Percentiles rank a stretch among this genome's conserved stretches.
Evolutionary conservation across 805 yeast genomes (phyloP).

Genomic region (Metschnikowia lachancei): DNA sequence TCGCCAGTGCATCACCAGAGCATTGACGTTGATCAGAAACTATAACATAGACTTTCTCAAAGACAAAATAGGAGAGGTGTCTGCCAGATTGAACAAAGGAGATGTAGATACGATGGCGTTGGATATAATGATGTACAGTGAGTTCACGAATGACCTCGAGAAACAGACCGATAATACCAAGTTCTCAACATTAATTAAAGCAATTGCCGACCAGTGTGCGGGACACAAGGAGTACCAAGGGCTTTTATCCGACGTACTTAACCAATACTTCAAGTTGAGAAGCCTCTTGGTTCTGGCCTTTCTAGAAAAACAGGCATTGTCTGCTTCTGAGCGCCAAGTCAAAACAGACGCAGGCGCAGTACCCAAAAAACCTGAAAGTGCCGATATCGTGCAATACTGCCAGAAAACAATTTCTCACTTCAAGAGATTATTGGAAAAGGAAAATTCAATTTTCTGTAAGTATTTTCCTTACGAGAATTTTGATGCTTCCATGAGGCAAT

Average conservation of each 20-base stretch:
- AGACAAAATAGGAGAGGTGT: conserved; percentile 8
- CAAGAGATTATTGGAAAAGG: conserved; percentile 59
- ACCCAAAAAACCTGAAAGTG: conserved; percentile 14
- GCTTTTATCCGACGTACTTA: conserved; percentile 60
- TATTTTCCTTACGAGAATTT: conserved; percentile 39
- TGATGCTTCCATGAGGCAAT: conserved; percentile 14
- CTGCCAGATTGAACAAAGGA: conserved; percentile 7
- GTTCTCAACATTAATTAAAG: conserved; percentile 14
- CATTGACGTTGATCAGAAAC: conserved; percentile 70
- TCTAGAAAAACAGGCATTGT: conserved; percentile 33
- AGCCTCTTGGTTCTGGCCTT: conserved; percentile 44
- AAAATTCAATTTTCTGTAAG: conserved; percentile 53
- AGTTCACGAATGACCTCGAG: conserved; percentile 17
- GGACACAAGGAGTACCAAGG: conserved; percentile 59
- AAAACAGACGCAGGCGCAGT: neutral
- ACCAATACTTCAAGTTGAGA: conserved; percentile 61
- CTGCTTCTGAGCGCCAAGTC: conserved; percentile 1
- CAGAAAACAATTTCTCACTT: conserved; percentile 62
- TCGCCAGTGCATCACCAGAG: conserved; percentile 79
- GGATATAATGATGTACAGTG: conserved; percentile 21
- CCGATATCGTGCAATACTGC: conserved; percentile 49
- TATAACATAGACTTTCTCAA: conserved; percentile 51
- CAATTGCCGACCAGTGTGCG: conserved; percentile 18
- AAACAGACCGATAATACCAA: conserved; percentile 17
- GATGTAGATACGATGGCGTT: conserved; percentile 11